A percentile compares a stretch with the other conserved stretches of the same genome.
Conservation (phyloP, 768 basidiomycete genomes). For the Kwoniella pini region DNA sequence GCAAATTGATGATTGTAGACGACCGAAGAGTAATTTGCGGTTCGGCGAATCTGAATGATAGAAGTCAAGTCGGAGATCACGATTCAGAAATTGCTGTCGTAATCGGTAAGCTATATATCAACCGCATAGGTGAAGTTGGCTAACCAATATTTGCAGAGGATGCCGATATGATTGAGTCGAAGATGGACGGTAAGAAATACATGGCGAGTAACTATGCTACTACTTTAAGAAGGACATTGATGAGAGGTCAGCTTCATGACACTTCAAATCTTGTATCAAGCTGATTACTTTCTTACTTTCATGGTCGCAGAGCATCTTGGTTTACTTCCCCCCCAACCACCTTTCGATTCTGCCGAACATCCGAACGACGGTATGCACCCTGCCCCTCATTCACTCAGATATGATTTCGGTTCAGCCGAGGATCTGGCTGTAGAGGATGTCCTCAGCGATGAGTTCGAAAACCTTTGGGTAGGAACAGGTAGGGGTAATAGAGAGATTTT, state of each 20-base stretch:
- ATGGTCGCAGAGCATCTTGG: constrained; percentile 74
- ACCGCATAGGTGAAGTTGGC: neutral
- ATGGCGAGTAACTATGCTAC: constrained; percentile 78
- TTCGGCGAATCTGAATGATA: constrained; percentile 69
- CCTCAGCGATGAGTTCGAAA: constrained; percentile 63
- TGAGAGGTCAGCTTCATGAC: constrained; percentile 62
- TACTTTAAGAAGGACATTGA: constrained; percentile 76
- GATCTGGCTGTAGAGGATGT: constrained; percentile 78
- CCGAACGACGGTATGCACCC: constrained; percentile 66
- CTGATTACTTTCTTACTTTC: neutral
- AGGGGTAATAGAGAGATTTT: constrained; percentile 79
- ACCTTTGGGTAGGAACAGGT: constrained; percentile 71
- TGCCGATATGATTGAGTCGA: constrained; percentile 68
- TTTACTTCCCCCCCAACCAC: constrained; percentile 71
- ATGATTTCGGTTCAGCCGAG: constrained; percentile 64
- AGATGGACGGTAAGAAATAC: constrained; percentile 75
- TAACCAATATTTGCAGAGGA: constrained; percentile 64
- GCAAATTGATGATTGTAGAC: constrained; percentile 83
- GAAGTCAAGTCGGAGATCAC: constrained; percentile 66
- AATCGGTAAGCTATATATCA: constrained; percentile 55
- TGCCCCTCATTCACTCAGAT: constrained; percentile 69
- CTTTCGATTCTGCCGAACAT: constrained; percentile 56
- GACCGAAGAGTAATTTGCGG: constrained; percentile 90
- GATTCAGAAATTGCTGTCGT: constrained; percentile 93
- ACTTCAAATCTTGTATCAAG: neutral